Percentiles rank a stretch among this genome's conserved stretches.
Evolutionary conservation across 2,329 filamentous ascomycete genomes (phyloP).

Genomic region (Penicillium sp.): DNA sequence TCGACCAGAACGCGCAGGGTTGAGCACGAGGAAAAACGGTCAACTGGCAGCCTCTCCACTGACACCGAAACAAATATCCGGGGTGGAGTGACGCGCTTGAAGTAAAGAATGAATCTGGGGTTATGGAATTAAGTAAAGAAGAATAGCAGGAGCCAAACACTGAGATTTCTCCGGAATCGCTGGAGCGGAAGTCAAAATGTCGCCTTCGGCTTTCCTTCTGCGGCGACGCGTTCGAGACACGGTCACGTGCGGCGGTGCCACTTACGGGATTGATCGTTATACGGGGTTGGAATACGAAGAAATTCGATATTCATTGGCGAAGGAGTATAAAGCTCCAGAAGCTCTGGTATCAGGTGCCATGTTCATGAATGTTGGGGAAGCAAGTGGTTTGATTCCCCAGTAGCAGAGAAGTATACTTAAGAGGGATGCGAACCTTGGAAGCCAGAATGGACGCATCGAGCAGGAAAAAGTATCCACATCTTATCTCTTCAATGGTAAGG

Average conservation of each 20-base stretch:
- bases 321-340: neutral
- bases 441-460: too few species aligned
- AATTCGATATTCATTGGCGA: neutral
- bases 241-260: constrained; percentile 30
- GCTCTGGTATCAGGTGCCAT: too few species aligned
- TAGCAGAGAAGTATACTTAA: neutral
- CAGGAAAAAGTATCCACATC: too few species aligned
- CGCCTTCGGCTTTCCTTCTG: constrained; percentile 14
- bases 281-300: neutral
- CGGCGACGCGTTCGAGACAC: constrained; percentile 33
- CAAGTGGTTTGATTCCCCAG: neutral
- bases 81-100: neutral
- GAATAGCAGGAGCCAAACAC: neutral
- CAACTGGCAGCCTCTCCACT: constrained; percentile 8
- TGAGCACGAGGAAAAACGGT: constrained; percentile 23
- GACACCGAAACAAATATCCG: neutral
- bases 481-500: too few species aligned
- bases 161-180: constrained; percentile 3
- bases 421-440: too few species aligned
- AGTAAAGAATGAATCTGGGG: neutral
- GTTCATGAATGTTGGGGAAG: neutral
- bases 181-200: constrained; percentile 5
- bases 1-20: constrained; percentile 24
- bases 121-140: neutral
- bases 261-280: neutral